Percentiles rank a stretch among this genome's conserved stretches.
These are phyloP conservation scores for Blastobotrys apis DNA, from an alignment of 1,139 yeast species.

Conservation along the genomic window DNA sequence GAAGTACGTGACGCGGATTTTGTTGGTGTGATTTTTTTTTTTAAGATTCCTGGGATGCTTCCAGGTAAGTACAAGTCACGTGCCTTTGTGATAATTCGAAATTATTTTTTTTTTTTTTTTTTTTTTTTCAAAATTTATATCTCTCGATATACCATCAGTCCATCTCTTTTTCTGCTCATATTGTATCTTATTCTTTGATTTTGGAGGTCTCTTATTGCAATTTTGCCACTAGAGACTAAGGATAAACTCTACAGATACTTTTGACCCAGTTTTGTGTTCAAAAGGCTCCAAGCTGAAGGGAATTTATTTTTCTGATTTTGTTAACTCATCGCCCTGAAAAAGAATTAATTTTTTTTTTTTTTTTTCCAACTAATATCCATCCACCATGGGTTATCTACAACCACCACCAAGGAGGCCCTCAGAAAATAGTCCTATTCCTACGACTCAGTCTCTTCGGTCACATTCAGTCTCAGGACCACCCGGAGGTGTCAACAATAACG, in stretches of 20 bases:
- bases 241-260: conserved; percentile 6
- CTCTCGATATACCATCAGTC: no score
- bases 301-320: no score
- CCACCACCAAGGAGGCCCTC: conserved; percentile 6
- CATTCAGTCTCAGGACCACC: not conserved
- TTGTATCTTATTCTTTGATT: not conserved
- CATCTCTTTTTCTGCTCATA: not conserved
- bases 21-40: no score
- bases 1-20: no score
- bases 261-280: not conserved
- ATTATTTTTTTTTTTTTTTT: conserved; percentile 3
- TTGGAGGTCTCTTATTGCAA: conserved; percentile 2
- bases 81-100: not conserved
- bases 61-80: not conserved
- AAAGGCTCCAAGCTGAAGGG: not conserved
- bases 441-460: no score
- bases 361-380: no score
- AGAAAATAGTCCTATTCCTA: conserved; percentile 3
- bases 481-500: not conserved
- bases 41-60: no score
- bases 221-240: not conserved
- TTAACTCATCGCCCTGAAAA: not conserved
- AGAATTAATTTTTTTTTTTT: conserved; percentile 1
- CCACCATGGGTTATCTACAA: not conserved
- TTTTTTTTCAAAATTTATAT: not conserved